Percentiles rank a stretch among this genome's conserved stretches.
These are phyloP conservation scores for Fusarium decemcellulare DNA, from an alignment of 2,329 filamentous ascomycete genomes.

Conservation along the genomic window DNA sequence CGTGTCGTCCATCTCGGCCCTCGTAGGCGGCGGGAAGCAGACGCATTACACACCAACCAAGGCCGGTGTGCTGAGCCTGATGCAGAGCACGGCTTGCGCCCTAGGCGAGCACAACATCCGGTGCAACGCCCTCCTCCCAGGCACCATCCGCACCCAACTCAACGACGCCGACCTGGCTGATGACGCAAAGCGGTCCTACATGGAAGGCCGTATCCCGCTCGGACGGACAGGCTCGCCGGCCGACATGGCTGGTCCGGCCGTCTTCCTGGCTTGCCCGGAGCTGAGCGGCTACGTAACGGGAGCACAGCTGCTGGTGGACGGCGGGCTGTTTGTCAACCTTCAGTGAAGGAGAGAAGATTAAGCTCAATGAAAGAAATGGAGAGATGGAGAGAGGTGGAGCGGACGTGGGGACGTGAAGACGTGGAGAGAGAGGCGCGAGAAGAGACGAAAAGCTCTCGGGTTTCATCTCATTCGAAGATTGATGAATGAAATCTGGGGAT, in stretches of 20 bases:
- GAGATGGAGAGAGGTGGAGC: constrained; percentile 18
- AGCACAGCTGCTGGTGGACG: constrained; percentile 88
- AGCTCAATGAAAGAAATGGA: constrained; percentile 35
- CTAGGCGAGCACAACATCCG: constrained; percentile 82
- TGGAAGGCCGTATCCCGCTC: constrained; percentile 83
- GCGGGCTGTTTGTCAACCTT: constrained; percentile 90
- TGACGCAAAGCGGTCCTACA: constrained; percentile 87
- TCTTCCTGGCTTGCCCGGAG: constrained; percentile 85
- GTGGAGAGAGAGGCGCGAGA: constrained; percentile 1
- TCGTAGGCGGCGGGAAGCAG: constrained; percentile 84
- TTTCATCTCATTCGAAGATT: background rate
- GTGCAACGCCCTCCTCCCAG: constrained; percentile 87
- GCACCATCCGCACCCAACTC: constrained; percentile 86
- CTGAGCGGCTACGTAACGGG: constrained; percentile 87
- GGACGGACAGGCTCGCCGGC: constrained; percentile 78
- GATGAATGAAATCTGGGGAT: background rate
- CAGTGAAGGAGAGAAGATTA: constrained; percentile 65
- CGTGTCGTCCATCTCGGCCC: constrained; percentile 79
- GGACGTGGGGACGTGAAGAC: constrained; percentile 21
- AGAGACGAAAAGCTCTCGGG: too few relatives aligned
- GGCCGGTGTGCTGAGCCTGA: constrained; percentile 83
- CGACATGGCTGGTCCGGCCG: constrained; percentile 87
- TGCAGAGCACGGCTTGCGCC: constrained; percentile 87
- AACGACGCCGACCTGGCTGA: constrained; percentile 87
- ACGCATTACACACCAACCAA: constrained; percentile 93